Base-by-base conservation (phyloP, 768 basidiomycete genomes). In the Lentinula edodes region DNA sequence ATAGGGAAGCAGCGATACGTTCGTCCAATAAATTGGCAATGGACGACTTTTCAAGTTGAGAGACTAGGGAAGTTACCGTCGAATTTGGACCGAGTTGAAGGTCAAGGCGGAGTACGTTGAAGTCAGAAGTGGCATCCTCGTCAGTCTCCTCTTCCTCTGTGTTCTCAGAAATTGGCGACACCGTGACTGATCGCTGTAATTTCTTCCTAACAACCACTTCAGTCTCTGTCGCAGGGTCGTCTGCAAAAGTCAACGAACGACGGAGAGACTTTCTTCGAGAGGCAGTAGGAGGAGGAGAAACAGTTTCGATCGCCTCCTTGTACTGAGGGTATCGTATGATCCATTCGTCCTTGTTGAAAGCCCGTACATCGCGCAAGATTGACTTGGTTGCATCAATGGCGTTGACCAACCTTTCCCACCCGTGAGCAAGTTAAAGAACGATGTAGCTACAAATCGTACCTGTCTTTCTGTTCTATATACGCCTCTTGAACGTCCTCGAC, bases 11-110 rank as follows among this genome's bases (percentile, higher is more conserved):
- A 15, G 78, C 77, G 67, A 99, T 85, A 42, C 94, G 88, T 62
- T 92, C 92, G 70, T 93, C 92, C 46, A 98, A 76, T 43, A 99
- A 85, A 60, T 91, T 92, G 51, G 95, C 91, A 63, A 98, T 94
- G 35, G 95, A 96, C 2, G 86, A 81, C 69, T 93, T 94, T 77
- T 98, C 94, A 58, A 99, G 86, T 64, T 95, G 92, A 3, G 91
- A 86, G 63, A 98, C 93, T 42, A 99, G 86, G 34, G 85, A 81
- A 15, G 83, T 80, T 39, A 84, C 82, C 0, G 80, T 77, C 6
- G 89, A 83, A 59, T 83, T 85, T 36, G 88, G 80, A 20, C 95
- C 95, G 52, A 98, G 87, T 70, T 93, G 93, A 68, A 98, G 87
- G 75, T 98, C 95, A 50, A 98, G 84, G 12, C 91, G 90, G 63